A percentile compares a stretch with the other conserved stretches of the same genome.
Evolutionary conservation across 73 alveolate genomes (phyloP).

Genomic region (Paramecium caudatum): DNA sequence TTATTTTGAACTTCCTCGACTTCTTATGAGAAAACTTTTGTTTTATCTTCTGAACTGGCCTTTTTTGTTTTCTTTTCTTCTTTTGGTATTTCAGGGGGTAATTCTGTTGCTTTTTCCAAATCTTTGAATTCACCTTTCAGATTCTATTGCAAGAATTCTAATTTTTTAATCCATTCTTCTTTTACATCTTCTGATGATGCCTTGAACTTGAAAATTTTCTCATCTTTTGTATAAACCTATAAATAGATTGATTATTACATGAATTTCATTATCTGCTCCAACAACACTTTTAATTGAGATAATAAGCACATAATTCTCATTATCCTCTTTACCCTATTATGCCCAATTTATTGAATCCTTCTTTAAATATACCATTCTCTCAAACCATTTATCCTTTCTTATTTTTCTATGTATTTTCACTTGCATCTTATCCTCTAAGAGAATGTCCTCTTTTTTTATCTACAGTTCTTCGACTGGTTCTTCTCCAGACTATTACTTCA

Average conservation of each 20-base stretch:
- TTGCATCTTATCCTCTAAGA: constrained; percentile 2
- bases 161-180: constrained; percentile 29
- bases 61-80: background rate
- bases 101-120: constrained; percentile 22
- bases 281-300: constrained; percentile 24
- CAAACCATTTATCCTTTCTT: background rate
- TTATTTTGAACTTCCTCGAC: constrained; percentile 20
- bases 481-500: background rate
- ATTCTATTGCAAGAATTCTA: background rate
- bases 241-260: background rate
- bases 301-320: background rate
- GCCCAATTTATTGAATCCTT: constrained; percentile 48
- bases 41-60: background rate
- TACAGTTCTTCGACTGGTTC: background rate
- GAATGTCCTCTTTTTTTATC: constrained; percentile 10
- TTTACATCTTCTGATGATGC: background rate
- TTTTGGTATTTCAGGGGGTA: constrained; percentile 13
- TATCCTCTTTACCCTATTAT: background rate
- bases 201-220: constrained; percentile 10
- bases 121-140: constrained; percentile 1
- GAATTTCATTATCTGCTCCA: background rate
- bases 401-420: background rate
- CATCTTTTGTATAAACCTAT: constrained; percentile 54
- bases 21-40: background rate
- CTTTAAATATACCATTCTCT: constrained; percentile 14